Evolutionary conservation across 768 basidiomycete genomes (phyloP).

Genomic region (Trametes cubensis): DNA sequence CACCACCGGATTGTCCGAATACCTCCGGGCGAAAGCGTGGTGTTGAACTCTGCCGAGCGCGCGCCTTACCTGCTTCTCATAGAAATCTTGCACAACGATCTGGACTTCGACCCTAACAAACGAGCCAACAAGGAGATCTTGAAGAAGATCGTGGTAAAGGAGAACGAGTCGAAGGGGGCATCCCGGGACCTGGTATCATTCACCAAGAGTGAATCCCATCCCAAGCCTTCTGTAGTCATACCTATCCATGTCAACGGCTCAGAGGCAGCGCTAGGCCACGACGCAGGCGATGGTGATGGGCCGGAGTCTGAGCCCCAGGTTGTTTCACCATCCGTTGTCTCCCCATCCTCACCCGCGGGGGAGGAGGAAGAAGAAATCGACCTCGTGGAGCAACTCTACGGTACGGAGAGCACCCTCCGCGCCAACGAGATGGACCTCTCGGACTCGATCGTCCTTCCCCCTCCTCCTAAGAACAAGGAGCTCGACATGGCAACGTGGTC

Average conservation of each 20-base stretch:
- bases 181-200: constrained; percentile 54
- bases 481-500: constrained; percentile 89
- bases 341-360: constrained; percentile 36
- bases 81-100: constrained; percentile 86
- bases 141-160: constrained; percentile 71
- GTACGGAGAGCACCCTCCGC: constrained; percentile 71
- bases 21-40: constrained; percentile 96
- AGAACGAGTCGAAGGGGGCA: constrained; percentile 59
- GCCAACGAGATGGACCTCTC: constrained; percentile 75
- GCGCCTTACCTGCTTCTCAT: constrained; percentile 92
- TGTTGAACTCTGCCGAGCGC: constrained; percentile 95
- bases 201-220: constrained; percentile 18
- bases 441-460: constrained; percentile 82
- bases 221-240: constrained; percentile 6
- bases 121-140: constrained; percentile 85
- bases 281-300: constrained; percentile 26
- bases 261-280: constrained; percentile 32
- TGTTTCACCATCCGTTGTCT: constrained; percentile 14
- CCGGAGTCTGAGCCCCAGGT: constrained; percentile 13
- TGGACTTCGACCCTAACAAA: constrained; percentile 88
- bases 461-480: constrained; percentile 84
- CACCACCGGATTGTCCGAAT: constrained; percentile 97
- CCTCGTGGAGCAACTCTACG: constrained; percentile 94
- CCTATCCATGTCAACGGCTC: constrained; percentile 22
- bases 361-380: constrained; percentile 95